Base-by-base conservation (phyloP, 192 early-diverging fungal genomes). In the Linnemannia zychae region DNA sequence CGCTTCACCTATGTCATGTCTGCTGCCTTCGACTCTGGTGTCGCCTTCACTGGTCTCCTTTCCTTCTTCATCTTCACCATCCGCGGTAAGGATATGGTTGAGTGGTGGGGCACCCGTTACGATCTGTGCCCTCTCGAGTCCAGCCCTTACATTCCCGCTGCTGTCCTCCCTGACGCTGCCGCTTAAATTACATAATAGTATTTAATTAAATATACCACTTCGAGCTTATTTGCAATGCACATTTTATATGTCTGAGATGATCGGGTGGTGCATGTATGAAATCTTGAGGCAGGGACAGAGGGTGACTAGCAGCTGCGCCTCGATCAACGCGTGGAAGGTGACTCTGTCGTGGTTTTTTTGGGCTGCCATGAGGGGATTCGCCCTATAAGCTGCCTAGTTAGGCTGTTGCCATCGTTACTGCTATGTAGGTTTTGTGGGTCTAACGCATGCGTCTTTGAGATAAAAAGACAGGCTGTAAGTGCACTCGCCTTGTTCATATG, bases 1-100 rank as follows among this genome's bases (percentile, higher is more conserved):
- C 89, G 89, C 75, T 94, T 92, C 86, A 93, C 92, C 86, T 94
- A 92, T 81, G 90, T 94, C 20, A 76, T 92, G 15, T 91, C 90
- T 33, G 91, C 92, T 37, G 92, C 90, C 2, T 75, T 92, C 22
- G 93, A 93, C 79, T 82, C 87, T 47, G 92, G 93, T 47, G 82
- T 87, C 9, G 90, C 90, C 22, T 71, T 71, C 44, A 71, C 37
- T 33, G 67, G 75, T 38, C 50, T 71, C n/a, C 53, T 84, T 2
- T 77, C 67, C 47, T 79, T 80, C 33, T 82, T 88, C 38, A 40
- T 85, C 44, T 77, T 88, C 65, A 46, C 37, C 3, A 71, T 71
- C 69, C 69, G 69, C 12, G 69, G 40, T 46, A 24, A 2, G 15
- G n/a, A 11, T 11, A 71, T 71, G 69, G 37, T 13, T 3, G 11